Base-by-base conservation (phyloP, 1,284 basidiomycete species). In the Cystobasidiaceae sp. region DNA sequence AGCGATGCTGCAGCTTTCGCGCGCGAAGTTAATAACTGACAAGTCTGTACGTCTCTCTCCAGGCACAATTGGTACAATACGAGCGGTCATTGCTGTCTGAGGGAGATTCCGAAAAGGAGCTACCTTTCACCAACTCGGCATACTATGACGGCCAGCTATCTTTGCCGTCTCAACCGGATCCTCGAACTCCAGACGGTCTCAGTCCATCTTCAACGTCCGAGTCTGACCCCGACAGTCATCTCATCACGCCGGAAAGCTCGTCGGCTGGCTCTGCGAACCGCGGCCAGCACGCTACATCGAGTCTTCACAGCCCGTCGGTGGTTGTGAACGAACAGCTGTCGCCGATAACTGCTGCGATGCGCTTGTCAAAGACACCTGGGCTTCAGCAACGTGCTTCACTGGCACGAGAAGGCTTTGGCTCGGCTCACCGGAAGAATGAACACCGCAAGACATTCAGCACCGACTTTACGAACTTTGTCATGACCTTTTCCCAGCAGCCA, bases 1-100 rank as follows among this genome's bases (percentile, higher is more conserved):
- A n/a, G 23, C 34, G 32, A 11, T 13, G 9, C 15, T 27, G 9
- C 25, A 15, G 11, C 15, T 27, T 51, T 8, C 11, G 7, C 11
- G 8, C 13, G 21, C 13, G n/a, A n/a, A 32, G 8, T 15, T 27
- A 28, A 11, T 25, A 13, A 27, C 11, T 7, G 25, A 37, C 21
- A 19, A 11, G 8, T 28, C 32, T 17, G 25, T n/a, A 9, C n/a
- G 23, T 43, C 34, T 21, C 41, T 54, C 19, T 41, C 3, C 32
- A 64, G 61, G 61, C 61, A 4, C 61, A 64, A 34, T 43, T 64
- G 2, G 61, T 64, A 4, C 61, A 64, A 45, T 64, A 64, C 25
- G 61, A 64, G 28, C 25, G 61, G 13, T 41, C 45, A 6, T 34
- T 64, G 15, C 9, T 5, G n/a, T n/a, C 51, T 4, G 51, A 51